Base-by-base conservation (phyloP, 306 rosid genomes). In the Castanospermum australe region DNA sequence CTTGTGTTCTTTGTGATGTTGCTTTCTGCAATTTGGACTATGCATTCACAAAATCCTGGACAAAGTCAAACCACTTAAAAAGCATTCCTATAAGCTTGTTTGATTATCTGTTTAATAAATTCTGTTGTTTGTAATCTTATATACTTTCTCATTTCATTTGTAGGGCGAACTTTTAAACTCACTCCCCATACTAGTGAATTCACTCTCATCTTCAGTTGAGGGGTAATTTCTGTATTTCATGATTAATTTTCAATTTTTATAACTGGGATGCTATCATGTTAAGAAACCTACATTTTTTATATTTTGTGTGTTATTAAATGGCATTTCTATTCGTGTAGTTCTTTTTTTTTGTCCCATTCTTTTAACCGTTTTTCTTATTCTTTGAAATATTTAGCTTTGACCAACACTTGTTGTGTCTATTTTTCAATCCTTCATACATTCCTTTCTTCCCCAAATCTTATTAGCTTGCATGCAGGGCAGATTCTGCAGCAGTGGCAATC, bases 401-500 rank as follows among this genome's bases (percentile, higher is more conserved):
- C 32, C 48, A 75, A 42, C 8, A 68, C 25, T 78, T 42, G 41
- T 15, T 5, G 30, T 41, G 13, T 38, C 32, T 67, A 9, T 13
- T 67, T 68, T 77, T 44, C 39, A 22, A 59, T 77, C 54, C 64
- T 69, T 30, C 8, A 6, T 71, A 60, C 9, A 6, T 36, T 60
- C 67, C 22, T 56, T 77, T 61, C 33, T 61, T 38, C 32, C 68
- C 73, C 65, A 67, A 90, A 81, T 79, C 78, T 73, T 79, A 86
- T 84, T 66, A 52, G 88, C 67, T 75, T 79, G 54, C 71, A 45
- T 84, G 77, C 93, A 94, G 98, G 88, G 98, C 97, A 78, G 97
- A 89, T 82, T 68, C 87, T 67, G 97, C 99, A 60, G 98, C 99
- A 15, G 98, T 95, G 72, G 99, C 99, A 50, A 92, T 95, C 75